These are phyloP conservation scores for Tulasnella sp. DNA, from an alignment of 768 basidiomycete genomes.

Conservation along the genomic window DNA sequence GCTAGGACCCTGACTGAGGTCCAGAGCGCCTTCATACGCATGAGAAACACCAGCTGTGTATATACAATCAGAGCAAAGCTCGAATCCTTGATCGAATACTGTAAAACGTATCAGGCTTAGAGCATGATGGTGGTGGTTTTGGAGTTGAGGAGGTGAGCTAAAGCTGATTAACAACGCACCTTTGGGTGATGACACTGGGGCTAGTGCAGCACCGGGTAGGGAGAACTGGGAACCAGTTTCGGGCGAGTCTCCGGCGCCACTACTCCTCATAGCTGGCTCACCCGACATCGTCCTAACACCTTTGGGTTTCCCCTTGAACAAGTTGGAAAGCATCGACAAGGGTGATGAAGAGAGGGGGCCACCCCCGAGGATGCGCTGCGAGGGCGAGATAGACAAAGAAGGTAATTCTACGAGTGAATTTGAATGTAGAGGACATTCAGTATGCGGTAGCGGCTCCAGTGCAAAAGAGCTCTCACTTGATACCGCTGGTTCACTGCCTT, in stretches of 20 bases:
- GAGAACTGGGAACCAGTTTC: not conserved
- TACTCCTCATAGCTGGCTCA: not conserved
- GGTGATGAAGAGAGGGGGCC: not conserved
- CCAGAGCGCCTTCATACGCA: conserved; percentile 49
- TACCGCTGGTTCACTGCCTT: conserved; percentile 35
- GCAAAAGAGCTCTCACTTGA: conserved; percentile 25
- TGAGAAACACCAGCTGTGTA: conserved; percentile 69
- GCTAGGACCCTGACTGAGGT: conserved; percentile 23
- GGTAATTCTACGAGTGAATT: not conserved
- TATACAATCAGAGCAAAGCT: conserved; percentile 75
- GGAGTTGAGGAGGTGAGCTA: conserved; percentile 12
- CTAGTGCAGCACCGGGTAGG: not conserved
- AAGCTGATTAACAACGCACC: not conserved
- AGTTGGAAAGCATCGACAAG: not conserved
- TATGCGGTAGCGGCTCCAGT: conserved; percentile 24
- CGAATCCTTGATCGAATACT: conserved; percentile 44
- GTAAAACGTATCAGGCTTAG: conserved; percentile 1
- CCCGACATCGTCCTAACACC: not conserved
- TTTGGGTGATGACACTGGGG: not conserved
- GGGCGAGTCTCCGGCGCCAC: not conserved
- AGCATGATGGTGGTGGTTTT: not conserved
- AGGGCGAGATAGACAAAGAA: not conserved
- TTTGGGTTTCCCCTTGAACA: conserved; percentile 4
- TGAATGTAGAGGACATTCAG: not conserved
- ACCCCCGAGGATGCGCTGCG: not conserved